phyloP scores from a whole-genome alignment of 2,329 filamentous ascomycete genomes.

The Fusarium burgessii region DNA sequence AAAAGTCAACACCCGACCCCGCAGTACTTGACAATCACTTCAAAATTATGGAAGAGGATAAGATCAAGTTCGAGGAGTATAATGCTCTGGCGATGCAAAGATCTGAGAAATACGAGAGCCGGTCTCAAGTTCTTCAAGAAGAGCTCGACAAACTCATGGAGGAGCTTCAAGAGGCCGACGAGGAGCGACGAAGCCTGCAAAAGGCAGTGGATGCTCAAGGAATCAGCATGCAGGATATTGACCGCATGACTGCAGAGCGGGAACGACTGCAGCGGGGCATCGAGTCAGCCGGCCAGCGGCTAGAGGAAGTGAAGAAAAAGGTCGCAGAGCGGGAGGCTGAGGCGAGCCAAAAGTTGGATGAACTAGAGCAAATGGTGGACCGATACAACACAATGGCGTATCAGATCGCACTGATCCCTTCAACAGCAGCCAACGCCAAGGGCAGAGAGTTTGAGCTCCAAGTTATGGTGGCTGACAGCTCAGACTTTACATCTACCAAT shows the following conservation, averaged over 20 bases:
- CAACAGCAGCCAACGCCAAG: constrained; percentile 85
- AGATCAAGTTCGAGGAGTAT: constrained; percentile 94
- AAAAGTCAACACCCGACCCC: constrained; percentile 86
- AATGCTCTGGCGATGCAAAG: constrained; percentile 86
- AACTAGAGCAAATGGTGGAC: constrained; percentile 90
- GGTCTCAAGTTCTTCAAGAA: constrained; percentile 84
- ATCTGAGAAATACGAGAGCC: constrained; percentile 87
- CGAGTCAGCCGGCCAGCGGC: constrained; percentile 77
- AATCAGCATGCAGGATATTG: constrained; percentile 97
- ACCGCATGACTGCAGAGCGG: constrained; percentile 96
- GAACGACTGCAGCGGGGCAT: constrained; percentile 92
- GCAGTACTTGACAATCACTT: constrained; percentile 88
- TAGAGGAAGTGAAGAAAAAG: constrained; percentile 87
- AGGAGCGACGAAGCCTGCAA: constrained; percentile 83
- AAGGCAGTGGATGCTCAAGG: constrained; percentile 91
- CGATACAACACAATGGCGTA: constrained; percentile 95
- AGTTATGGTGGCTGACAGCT: constrained; percentile 81
- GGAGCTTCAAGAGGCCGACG: constrained; percentile 83
- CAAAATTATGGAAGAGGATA: constrained; percentile 94
- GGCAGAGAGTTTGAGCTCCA: constrained; percentile 86
- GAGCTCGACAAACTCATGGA: constrained; percentile 83
- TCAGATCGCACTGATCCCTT: constrained; percentile 89
- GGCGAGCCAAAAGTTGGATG: constrained; percentile 86
- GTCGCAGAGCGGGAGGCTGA: constrained; percentile 90
- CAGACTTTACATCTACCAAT: constrained; percentile 79